These are phyloP conservation scores for Ophiostoma triangulosporum DNA, from an alignment of 2,329 filamentous ascomycete genomes.

Conservation along the genomic window DNA sequence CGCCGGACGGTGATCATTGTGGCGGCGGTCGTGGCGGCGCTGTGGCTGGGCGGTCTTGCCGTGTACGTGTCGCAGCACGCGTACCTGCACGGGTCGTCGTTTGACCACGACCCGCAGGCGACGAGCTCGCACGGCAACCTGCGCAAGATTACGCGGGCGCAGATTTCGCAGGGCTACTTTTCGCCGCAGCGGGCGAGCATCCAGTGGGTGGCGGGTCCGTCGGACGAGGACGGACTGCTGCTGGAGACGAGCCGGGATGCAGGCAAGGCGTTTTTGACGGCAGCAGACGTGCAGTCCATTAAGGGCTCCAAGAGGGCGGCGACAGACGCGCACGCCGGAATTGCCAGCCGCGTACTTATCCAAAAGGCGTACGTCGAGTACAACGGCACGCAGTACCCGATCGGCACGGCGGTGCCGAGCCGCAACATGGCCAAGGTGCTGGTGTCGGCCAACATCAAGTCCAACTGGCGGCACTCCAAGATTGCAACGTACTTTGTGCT, in stretches of 20 bases:
- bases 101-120: constrained; percentile 55
- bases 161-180: constrained; percentile 56
- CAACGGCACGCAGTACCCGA: constrained; percentile 38
- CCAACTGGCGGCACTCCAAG: constrained; percentile 83
- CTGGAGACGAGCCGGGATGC: constrained; percentile 49
- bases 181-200: constrained; percentile 49
- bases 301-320: constrained; percentile 24
- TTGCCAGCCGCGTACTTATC: constrained; percentile 57
- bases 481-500: constrained; percentile 84
- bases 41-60: constrained; percentile 55
- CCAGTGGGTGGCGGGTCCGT: constrained; percentile 61
- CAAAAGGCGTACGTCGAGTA: constrained; percentile 49
- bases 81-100: constrained; percentile 49
- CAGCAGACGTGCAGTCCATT: constrained; percentile 65
- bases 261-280: constrained; percentile 63
- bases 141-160: constrained; percentile 60
- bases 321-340: constrained; percentile 21
- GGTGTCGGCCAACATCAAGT: constrained; percentile 55
- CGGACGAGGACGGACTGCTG: constrained; percentile 71
- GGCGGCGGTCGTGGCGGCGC: constrained; percentile 45
- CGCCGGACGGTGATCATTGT: constrained; percentile 50
- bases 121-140: constrained; percentile 47
- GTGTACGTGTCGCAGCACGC: constrained; percentile 52
- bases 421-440: constrained; percentile 76
- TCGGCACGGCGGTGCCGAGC: constrained; percentile 58